Base-by-base conservation (phyloP, 495 filamentous ascomycete species). In the Penicillium argentinense region DNA sequence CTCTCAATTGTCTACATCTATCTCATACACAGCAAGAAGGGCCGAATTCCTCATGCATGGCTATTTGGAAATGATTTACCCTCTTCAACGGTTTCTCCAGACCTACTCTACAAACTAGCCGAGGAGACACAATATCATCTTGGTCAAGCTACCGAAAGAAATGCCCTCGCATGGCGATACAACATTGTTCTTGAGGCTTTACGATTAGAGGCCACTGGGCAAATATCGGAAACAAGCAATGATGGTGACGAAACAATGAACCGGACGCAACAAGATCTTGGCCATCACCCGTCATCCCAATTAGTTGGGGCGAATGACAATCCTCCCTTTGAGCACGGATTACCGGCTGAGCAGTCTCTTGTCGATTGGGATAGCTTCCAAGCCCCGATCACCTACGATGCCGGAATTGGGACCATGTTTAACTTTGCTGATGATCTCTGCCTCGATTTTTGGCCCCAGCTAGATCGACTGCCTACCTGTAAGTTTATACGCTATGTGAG, bases 371-470 rank as follows among this genome's bases (percentile, higher is more conserved):
- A 46, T 8, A 18, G 8, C 7, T 19, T 27, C 7, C 37, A 22
- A 4, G 16, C 3, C 3, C 27, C 12, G 4, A 25, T 9, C 9
- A 7, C 33, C 29, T 30, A 47, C 13, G 56, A 62, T 39, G 23
- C 47, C 3, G 51, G 56, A 1, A 53, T 53, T 1, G 53, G 52
- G 19, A 52, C 43, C 13, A 32, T 65, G 6, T 54, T 65, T 16
- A 51, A 54, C 24, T 46, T 45, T 21, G 53, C 57, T 42, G 52
- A 60, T 16, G 59, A 60, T 30, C 33, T 57, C 22, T 49, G 48
- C 17, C 48, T 60, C 2, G 57, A 62, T 14, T 65, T 65, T 25
- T 65, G 62, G 62, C 59, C 62, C 3, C 62, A 65, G 39, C 29
- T 62, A 8, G 62, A 65, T 45, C 57, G 55, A 9, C 38, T 65